These are phyloP conservation scores for Irpex sp. DNA, from an alignment of 1,284 basidiomycete species.

Conservation along the genomic window DNA sequence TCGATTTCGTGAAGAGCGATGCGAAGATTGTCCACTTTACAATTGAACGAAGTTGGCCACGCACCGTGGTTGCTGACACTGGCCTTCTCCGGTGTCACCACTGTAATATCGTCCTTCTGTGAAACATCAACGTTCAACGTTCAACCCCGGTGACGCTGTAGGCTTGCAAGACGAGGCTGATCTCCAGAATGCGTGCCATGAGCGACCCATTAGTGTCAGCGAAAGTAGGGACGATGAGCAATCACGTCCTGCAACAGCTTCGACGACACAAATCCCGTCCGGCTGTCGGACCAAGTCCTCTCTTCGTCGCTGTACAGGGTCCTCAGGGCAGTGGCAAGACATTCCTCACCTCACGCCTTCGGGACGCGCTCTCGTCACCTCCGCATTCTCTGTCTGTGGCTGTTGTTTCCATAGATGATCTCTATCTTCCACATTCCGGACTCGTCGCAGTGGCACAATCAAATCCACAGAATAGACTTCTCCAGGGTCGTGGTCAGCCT, in stretches of 20 bases:
- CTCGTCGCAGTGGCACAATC: conserved; percentile 48
- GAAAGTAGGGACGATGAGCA: conserved; percentile 34
- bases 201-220: conserved; percentile 13
- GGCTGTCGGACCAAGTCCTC: conserved; percentile 29
- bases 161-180: not conserved
- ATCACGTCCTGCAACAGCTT: conserved; percentile 40
- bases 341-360: conserved; percentile 55
- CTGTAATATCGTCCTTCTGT: no score
- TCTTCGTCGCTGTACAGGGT: conserved; percentile 81
- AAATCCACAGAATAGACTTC: conserved; percentile 57
- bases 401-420: conserved; percentile 79
- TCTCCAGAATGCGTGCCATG: conserved; percentile 10
- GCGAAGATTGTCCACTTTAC: no score
- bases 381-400: conserved; percentile 54
- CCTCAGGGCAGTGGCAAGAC: conserved; percentile 87
- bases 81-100: no score
- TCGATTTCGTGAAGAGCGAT: no score
- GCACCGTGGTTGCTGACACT: no score
- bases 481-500: conserved; percentile 78
- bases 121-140: no score
- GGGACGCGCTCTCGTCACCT: conserved; percentile 39
- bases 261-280: conserved; percentile 22
- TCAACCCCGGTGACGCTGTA: no score
- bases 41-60: no score
- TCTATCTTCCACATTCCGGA: conserved; percentile 69